Evolutionary conservation across 2,329 filamentous ascomycete genomes (phyloP).

Genomic region (Scytalidium lignicola): DNA sequence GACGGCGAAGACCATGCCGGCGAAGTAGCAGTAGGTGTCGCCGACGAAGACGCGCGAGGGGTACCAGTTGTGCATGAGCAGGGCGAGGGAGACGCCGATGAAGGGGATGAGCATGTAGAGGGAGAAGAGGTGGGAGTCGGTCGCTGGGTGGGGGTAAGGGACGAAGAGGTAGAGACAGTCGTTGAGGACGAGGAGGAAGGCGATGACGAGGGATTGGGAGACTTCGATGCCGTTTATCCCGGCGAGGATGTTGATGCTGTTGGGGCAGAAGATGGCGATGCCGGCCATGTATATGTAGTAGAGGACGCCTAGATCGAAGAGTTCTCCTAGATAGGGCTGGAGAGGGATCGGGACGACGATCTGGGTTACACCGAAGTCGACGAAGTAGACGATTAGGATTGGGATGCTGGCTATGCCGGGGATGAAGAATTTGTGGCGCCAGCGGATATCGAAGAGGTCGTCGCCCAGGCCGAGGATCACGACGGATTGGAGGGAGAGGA

Average conservation of each 20-base stretch:
- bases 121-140: conserved; percentile 92
- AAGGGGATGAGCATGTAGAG: conserved; percentile 93
- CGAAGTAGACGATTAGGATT: conserved; percentile 93
- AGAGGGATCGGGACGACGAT: conserved; percentile 87
- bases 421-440: conserved; percentile 98
- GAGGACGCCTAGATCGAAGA: conserved; percentile 73
- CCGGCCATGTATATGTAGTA: conserved; percentile 98
- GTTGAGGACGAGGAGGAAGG: conserved; percentile 76
- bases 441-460: conserved; percentile 95
- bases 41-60: conserved; percentile 93
- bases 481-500: conserved; percentile 86
- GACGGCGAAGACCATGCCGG: conserved; percentile 97
- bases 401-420: conserved; percentile 90
- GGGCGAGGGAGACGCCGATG: conserved; percentile 81
- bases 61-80: conserved; percentile 92
- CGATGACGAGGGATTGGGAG: conserved; percentile 87
- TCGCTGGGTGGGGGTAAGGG: conserved; percentile 84
- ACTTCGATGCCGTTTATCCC: conserved; percentile 99
- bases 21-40: conserved; percentile 99
- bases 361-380: conserved; percentile 95
- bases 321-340: conserved; percentile 70
- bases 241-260: conserved; percentile 99
- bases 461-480: conserved; percentile 90
- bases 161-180: conserved; percentile 82
- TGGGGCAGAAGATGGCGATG: conserved; percentile 94